Base-by-base conservation (phyloP, 139 green algal species). In the Zygnema cylindricum region DNA sequence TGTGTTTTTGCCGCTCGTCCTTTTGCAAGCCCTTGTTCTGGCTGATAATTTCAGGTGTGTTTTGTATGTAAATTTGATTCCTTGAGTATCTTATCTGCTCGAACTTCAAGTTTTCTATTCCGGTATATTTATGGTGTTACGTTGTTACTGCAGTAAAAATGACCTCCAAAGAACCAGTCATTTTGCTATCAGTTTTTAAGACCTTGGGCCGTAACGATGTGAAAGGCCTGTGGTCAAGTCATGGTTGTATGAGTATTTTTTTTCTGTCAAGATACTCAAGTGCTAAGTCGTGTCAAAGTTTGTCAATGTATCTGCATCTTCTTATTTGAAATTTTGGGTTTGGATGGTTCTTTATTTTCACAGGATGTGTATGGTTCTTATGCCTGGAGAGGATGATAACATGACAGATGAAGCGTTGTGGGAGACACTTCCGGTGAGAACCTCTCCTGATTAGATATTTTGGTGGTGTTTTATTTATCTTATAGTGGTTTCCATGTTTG, bases 351-450 rank as follows among this genome's bases (percentile, higher is more conserved):
- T 73, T 73, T 73, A 73, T 73, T 25, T 43, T 7, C 21, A 16
- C 81, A 87, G 83, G 36, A 88, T 88, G 83, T 88, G 83, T 69
- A 82, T 88, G 69, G 69, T 84, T 32, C 83, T 88, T 38, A 88
- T 88, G 83, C 83, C 83, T 21, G 83, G 83, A 30, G 83, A 88
- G 35, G 83, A 88, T 30, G 83, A 88, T 69, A 88, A 82, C 83
- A 88, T 88, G 83, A 88, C 83, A 1, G 83, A 88, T 1, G 83
- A 88, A 76, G 83, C 83, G 2, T 25, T 88, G 1, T 82, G 69
- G 69, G 83, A 88, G 69, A 88, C 83, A 42, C 35, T 88, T 43
- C 83, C 83, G 57, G 83, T 88, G 11, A 33, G 76, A n/a, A n/a
- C n/a, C n/a, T n/a, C n/a, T n/a, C n/a, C n/a, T n/a, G n/a, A n/a